These are phyloP conservation scores for Plenodomus lindquistii DNA, from an alignment of 2,329 filamentous ascomycete genomes.

Conservation along the genomic window DNA sequence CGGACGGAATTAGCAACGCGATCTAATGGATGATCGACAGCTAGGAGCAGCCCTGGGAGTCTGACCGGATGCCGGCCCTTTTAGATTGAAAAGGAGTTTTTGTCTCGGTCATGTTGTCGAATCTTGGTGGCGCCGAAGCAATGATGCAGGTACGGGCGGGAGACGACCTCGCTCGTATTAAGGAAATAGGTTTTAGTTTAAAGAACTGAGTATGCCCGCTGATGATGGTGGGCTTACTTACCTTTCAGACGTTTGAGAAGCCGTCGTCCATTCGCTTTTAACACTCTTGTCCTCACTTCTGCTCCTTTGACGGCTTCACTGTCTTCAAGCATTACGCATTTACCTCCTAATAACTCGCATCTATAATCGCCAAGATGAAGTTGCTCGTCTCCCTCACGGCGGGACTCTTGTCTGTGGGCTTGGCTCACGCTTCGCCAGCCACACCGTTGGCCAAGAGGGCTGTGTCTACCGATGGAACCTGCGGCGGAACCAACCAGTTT, in stretches of 20 bases:
- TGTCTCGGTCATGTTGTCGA: conserved; percentile 2
- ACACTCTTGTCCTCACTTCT: neutral
- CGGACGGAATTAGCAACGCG: neutral
- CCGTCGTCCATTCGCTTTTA: neutral
- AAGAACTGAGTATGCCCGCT: conserved; percentile 1
- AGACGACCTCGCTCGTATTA: conserved; percentile 2
- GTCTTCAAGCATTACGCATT: neutral
- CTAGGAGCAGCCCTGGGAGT: neutral
- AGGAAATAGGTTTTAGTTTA: neutral
- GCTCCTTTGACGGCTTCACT: neutral
- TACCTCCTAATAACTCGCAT: neutral
- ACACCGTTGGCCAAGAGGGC: conserved; percentile 21
- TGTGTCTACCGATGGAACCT: conserved; percentile 48
- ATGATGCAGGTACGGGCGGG: conserved; percentile 13
- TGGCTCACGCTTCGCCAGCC: conserved; percentile 16
- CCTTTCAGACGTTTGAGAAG: neutral
- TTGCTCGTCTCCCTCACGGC: conserved; percentile 21
- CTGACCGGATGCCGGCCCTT: neutral
- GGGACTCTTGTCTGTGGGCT: conserved; percentile 21
- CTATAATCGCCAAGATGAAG: conserved; percentile 16
- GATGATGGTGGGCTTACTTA: neutral
- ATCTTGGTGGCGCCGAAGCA: neutral
- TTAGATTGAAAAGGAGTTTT: conserved; percentile 9
- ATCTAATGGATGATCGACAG: conserved; percentile 5
- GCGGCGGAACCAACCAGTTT: conserved; percentile 46